Evolutionary conservation across 2,329 filamentous ascomycete genomes (phyloP), one percentile per base, ranked within the genome.

Genomic region (Basipetospora chlamydospora): DNA sequence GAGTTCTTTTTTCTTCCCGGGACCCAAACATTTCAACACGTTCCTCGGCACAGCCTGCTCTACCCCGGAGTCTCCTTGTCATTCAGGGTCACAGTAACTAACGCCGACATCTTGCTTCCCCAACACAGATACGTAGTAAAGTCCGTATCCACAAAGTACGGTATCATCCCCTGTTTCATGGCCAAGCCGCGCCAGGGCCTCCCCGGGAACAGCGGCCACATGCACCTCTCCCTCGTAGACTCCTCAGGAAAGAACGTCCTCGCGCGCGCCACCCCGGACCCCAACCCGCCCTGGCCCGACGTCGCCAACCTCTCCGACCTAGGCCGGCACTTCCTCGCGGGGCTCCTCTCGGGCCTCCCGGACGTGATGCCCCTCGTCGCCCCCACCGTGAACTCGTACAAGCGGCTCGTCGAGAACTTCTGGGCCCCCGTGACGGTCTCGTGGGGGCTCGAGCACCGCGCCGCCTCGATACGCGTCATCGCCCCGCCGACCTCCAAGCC

Each of bases 371-470:
- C 90, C 1, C 66, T 96, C 40, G 67, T 98, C 10, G 90, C 88
- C 1, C 90, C 90, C 0, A 98, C 85, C 1, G 73, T 98, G 51
- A 98, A 98, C 67, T 93, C 84, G 42, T 98, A 98, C 67, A 98
- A 98, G 62, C 79, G 90, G 3, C 70, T 98, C 1, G 90, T 98
- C 3, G 90, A 98, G 64, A 96, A 96, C 61, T 96, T 95, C 60
- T 98, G 90, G 90, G 90, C 90, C 0, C 90, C 90, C 0, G 90
- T 98, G 5, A 95, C 88, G 0, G 90, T 96, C 0, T 94, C 85
- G 0, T 98, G 90, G 90, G 90, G 90, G 1, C 63, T 95, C 5
- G 90, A 96, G 58, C 88, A 98, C 55, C 83, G 90, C 42, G 87
- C 86, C 5, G 88, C 90, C 0, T 92, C 83, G 0, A 80, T 98